Evolutionary conservation across 83 land plant species (phyloP).

Genomic region (Diphasiastrum complanatum): DNA sequence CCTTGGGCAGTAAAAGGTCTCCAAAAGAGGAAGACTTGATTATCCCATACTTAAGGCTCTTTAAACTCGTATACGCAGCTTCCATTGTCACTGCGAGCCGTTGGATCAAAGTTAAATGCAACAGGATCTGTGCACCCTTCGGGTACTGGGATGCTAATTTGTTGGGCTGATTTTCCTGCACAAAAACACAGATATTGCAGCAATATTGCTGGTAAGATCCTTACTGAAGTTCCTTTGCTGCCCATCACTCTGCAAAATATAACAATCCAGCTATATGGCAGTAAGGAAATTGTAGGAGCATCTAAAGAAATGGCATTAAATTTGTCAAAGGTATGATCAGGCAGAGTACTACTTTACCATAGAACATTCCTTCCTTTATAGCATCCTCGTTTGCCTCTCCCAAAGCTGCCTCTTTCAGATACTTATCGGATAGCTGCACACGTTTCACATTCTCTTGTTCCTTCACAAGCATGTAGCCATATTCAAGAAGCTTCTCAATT

Average conservation of each 20-base stretch:
- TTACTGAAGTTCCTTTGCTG: background rate
- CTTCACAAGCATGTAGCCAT: constrained; percentile 82
- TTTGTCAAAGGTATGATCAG: background rate
- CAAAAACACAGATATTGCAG: background rate
- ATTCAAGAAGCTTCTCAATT: constrained; percentile 69
- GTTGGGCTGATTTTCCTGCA: constrained; percentile 83
- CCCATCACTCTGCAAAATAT: background rate
- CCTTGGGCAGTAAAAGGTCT: too few species aligned
- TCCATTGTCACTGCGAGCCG: constrained; percentile 83
- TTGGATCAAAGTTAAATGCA: constrained; percentile 77
- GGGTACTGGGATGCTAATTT: constrained; percentile 60
- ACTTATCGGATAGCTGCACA: constrained; percentile 85
- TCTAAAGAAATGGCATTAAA: too few species aligned
- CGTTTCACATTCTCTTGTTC: constrained; percentile 99
- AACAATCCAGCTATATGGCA: background rate
- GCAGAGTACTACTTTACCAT: constrained; percentile 20
- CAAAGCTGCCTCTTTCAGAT: constrained; percentile 67
- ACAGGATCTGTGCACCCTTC: constrained; percentile 77
- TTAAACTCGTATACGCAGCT: constrained; percentile 47
- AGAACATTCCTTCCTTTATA: constrained; percentile 65
- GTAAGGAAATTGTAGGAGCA: background rate
- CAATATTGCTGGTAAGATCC: background rate
- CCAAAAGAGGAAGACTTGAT: too few species aligned
- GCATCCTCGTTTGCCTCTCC: constrained; percentile 93
- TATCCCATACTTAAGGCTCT: too few species aligned